Evolutionary conservation across 2,329 filamentous ascomycete species (phyloP), one percentile per base, ranked within the genome.

Genomic region (Fusarium cyanostomum): DNA sequence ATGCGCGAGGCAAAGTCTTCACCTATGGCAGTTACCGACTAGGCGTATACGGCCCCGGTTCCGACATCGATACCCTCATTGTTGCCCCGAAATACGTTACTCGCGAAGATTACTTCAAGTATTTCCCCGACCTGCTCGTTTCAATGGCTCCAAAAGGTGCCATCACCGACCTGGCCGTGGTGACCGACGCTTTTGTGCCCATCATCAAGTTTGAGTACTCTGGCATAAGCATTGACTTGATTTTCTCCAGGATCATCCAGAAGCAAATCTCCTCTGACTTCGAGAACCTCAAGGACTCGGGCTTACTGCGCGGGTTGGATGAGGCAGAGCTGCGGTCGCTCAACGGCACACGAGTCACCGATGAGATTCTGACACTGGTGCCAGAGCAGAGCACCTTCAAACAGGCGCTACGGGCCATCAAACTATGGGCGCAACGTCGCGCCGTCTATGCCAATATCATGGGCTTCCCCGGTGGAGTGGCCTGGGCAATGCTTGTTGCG

Each of bases 401-500:
- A 62, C 86, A 94, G 62, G 95, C 95, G 9, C 78, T 98, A 60
- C 88, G 95, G 46, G 94, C 93, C 12, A 92, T 99, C 80, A 99
- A 99, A 78, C 84, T 99, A 8, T 99, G 95, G 95, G 94, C 95
- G 9, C 92, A 96, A 73, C 88, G 89, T 48, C 91, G 94, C 60
- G 95, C 92, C 21, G 92, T 98, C 43, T 98, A 98, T 74, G 92
- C 92, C 64, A 97, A 97, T 72, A 94, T 98, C 64, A 93, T 97
- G 77, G 95, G 95, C 24, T 99, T 95, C 68, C 95, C 95, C 3
- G 95, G 95, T 69, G 95, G 95, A 78, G 94, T 99, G 35, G 95
- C 95, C 6, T 99, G 94, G 92, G 95, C 94, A 11, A 97, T 99
- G 91, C 85, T 99, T 72, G 94, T 98, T 26, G 95, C 95, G 48